Conservation (phyloP, 192 early-diverging fungal species). For the Podila horticola region DNA sequence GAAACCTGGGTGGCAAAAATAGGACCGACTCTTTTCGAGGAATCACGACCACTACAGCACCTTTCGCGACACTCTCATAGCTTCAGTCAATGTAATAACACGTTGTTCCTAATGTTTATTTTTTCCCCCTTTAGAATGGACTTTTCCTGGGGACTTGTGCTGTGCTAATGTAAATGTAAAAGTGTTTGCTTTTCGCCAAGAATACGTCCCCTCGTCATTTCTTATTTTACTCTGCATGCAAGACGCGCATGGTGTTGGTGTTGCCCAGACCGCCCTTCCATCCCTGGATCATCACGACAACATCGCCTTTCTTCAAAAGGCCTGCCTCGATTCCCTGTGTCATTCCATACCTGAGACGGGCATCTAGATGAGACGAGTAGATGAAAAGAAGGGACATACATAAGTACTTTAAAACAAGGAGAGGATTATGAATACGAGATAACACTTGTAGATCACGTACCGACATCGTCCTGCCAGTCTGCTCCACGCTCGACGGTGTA, state of each 20-base stretch:
- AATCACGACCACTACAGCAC: no score
- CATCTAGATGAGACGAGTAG: conserved; percentile 40
- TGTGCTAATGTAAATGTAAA: no score
- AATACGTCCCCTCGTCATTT: no score
- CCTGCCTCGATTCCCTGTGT: conserved; percentile 70
- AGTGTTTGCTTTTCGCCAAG: no score
- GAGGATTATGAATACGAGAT: neutral
- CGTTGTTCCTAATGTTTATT: no score
- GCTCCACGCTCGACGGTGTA: conserved; percentile 52
- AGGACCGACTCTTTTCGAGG: no score
- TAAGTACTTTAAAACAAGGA: neutral
- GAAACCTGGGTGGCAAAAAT: no score
- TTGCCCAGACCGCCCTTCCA: conserved; percentile 87
- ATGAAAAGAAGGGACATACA: neutral
- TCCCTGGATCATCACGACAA: conserved; percentile 83
- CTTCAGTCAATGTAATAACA: no score
- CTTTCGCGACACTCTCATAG: no score
- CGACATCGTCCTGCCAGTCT: conserved; percentile 49
- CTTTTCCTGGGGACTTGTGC: no score
- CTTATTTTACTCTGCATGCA: conserved; percentile 54
- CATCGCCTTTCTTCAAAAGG: conserved; percentile 72
- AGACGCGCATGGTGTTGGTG: conserved; percentile 84
- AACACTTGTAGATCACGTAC: conserved; percentile 14
- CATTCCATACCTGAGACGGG: conserved; percentile 77
- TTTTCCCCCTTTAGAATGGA: no score